Evolutionary conservation across 2,329 filamentous ascomycete species (phyloP).

Genomic region (Achaetomium macrosporum): DNA sequence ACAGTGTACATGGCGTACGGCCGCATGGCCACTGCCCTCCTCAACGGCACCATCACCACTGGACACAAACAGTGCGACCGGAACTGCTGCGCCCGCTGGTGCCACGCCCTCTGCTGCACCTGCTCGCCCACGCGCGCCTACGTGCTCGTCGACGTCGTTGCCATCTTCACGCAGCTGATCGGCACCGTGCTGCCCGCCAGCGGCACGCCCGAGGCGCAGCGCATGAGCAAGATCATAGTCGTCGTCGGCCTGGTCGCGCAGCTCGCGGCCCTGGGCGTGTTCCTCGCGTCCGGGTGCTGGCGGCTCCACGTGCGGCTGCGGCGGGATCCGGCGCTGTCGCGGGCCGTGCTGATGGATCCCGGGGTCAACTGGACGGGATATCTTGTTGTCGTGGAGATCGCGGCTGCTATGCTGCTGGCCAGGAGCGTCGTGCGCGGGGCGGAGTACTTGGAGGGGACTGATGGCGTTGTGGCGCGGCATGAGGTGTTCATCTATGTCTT

Average conservation of each 20-base stretch:
- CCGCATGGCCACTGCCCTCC: conserved; percentile 26
- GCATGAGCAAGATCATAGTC: conserved; percentile 8
- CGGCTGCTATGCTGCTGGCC: conserved; percentile 15
- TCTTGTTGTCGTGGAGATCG: conserved; percentile 17
- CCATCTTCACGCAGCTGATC: conserved; percentile 37
- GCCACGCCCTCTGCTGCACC: conserved; percentile 33
- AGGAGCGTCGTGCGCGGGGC: conserved; percentile 20
- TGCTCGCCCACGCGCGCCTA: conserved; percentile 40
- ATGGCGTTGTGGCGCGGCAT: conserved; percentile 7
- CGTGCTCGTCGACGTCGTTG: conserved; percentile 40
- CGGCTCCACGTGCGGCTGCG: background rate
- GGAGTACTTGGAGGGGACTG: conserved; percentile 20
- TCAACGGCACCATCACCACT: conserved; percentile 28
- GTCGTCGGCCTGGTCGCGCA: conserved; percentile 13
- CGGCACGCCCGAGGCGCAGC: conserved; percentile 7
- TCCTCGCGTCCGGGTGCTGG: background rate
- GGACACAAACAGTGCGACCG: background rate
- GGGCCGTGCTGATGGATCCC: background rate
- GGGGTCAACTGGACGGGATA: conserved; percentile 18
- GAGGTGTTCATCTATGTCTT: conserved; percentile 17
- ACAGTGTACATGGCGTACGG: conserved; percentile 38
- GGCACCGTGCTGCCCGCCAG: conserved; percentile 25
- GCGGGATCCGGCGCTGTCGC: background rate
- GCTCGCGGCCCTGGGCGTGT: conserved; percentile 11
- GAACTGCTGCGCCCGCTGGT: background rate